A percentile compares a stretch with the other conserved stretches of the same genome.
Conservation (phyloP, 1,284 basidiomycete genomes). For the Athelia sp. region DNA sequence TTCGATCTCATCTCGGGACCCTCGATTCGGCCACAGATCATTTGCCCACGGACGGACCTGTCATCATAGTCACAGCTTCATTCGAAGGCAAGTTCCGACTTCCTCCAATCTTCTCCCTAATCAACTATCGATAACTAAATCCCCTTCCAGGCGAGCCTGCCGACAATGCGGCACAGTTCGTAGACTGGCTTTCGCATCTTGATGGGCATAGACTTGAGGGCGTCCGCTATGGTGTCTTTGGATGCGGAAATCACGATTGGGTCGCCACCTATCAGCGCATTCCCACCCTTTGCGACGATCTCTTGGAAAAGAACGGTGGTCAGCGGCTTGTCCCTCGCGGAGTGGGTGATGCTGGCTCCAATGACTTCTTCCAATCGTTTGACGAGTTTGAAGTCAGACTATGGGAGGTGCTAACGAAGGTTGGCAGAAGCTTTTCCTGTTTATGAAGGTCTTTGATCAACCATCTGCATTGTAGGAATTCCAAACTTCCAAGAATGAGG, state of each 20-base stretch:
- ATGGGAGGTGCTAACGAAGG: constrained; percentile 33
- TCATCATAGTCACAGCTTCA: constrained; percentile 45
- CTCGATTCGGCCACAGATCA: constrained; percentile 37
- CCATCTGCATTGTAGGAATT: constrained; percentile 23
- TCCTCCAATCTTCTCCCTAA: too few species aligned
- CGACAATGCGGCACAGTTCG: constrained; percentile 44
- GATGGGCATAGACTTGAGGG: constrained; percentile 26
- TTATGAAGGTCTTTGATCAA: too few species aligned
- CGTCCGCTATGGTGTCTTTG: constrained; percentile 45
- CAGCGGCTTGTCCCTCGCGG: constrained; percentile 34
- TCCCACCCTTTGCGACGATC: constrained; percentile 37
- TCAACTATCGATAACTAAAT: neutral
- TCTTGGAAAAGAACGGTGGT: constrained; percentile 35
- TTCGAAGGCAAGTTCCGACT: constrained; percentile 50
- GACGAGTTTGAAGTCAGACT: constrained; percentile 39
- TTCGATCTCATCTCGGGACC: constrained; percentile 34
- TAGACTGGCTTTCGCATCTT: constrained; percentile 34
- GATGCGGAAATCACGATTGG: constrained; percentile 54
- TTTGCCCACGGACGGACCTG: constrained; percentile 41
- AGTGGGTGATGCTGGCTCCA: constrained; percentile 37
- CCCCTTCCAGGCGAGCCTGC: constrained; percentile 34
- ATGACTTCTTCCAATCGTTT: constrained; percentile 40
- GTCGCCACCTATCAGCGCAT: constrained; percentile 47
- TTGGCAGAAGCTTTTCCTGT: constrained; percentile 9
- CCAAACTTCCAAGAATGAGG: constrained; percentile 15